Evolutionary conservation across 1,284 basidiomycete genomes (phyloP), one percentile per base, ranked within the genome.

Genomic region (Trichosporon sp.): DNA sequence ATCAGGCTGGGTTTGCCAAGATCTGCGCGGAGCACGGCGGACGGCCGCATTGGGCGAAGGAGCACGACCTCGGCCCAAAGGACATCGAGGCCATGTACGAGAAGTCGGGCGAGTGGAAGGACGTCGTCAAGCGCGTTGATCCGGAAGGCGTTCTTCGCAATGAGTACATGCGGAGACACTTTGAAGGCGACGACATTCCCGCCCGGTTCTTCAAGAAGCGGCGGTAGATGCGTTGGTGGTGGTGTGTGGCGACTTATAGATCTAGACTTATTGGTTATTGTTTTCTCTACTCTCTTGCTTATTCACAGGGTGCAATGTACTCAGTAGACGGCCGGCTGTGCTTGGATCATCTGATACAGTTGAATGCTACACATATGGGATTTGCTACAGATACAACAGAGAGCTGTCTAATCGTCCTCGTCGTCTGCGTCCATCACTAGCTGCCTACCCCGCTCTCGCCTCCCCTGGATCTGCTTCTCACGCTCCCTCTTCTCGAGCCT

Each of bases 21-120:
- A 89, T 96, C 70, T 79, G 95, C 70, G 79, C 84, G 33, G 83
- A 84, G 37, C 86, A 94, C 79, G 84, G 85, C 56, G 95, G 94
- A 8, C 85, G 92, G 62, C 94, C 95, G 3, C 95, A 99, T 82
- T 99, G 95, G 95, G 96, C 95, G 0, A 99, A 99, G 81, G 86
- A 92, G 23, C 95, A 99, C 78, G 82, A 82, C 23, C 85, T 94
- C 60, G 84, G 85, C 52, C 90, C 90, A 0, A 84, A 84, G 49
- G 82, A 84, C 54, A 84, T 97, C 62, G 84, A 85, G 62, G 75
- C 76, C 65, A 81, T 91, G 27, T 99, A 97, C 79, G 91, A 94
- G 31, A 86, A 85, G 64, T 94, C 95, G 79, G 85, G 87, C 70
- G 88, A 92, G 68, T 98, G 94, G 80, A 81, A 88, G 27, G 74